phyloP scores from a whole-genome alignment of 495 filamentous ascomycete species.

The Daldinia loculata region DNA sequence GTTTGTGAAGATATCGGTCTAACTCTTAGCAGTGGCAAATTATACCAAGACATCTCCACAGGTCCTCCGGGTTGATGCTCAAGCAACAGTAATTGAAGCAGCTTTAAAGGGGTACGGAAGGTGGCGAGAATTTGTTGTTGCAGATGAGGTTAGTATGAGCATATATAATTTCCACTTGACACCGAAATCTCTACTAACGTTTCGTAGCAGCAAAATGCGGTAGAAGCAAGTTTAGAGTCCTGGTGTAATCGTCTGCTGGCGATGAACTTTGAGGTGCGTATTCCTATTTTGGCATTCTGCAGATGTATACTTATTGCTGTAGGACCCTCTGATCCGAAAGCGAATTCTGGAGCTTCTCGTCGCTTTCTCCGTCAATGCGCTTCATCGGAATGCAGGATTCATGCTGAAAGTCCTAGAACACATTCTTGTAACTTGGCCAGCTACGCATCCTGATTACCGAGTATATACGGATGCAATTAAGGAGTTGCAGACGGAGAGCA shows the following conservation, averaged over 20 bases:
- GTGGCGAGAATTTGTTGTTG: conserved; percentile 72
- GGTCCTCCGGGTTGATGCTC: conserved; percentile 83
- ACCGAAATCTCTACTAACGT: conserved; percentile 16
- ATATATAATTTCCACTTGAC: not conserved
- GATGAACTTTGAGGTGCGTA: conserved; percentile 73
- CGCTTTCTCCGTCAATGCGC: conserved; percentile 80
- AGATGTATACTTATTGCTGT: conserved; percentile 20
- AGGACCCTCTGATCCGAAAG: conserved; percentile 88
- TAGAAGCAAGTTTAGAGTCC: conserved; percentile 75
- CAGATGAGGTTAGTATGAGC: conserved; percentile 61
- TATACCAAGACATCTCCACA: conserved; percentile 84
- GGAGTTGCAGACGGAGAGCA: conserved; percentile 81
- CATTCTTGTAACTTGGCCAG: conserved; percentile 81
- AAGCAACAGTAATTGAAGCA: conserved; percentile 90
- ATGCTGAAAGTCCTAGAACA: conserved; percentile 89
- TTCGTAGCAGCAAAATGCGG: conserved; percentile 66
- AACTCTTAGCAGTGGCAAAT: conserved; percentile 62
- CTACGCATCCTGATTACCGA: conserved; percentile 70
- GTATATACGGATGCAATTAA: conserved; percentile 91
- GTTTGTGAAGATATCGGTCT: conserved; percentile 34
- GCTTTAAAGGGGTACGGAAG: conserved; percentile 87
- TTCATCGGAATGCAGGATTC: conserved; percentile 79
- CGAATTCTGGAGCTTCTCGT: conserved; percentile 84
- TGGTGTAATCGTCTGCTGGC: conserved; percentile 83
- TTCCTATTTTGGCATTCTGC: not conserved